phyloP scores from a whole-genome alignment of 2,329 filamentous ascomycete species.

The Alternaria sp. region DNA sequence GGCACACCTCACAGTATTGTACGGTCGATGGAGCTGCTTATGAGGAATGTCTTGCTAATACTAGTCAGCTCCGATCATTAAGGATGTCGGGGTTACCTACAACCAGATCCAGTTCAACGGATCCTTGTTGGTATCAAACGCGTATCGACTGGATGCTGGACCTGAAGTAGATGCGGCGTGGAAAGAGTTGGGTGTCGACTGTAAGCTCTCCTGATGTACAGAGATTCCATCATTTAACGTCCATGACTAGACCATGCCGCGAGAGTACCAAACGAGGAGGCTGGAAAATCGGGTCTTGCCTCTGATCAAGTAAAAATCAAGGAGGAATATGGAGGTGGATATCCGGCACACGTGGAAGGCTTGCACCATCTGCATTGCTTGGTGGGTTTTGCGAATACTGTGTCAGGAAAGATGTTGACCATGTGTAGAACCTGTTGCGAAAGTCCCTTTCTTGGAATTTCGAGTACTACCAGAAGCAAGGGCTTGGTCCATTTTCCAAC shows the following conservation, averaged over 20 bases:
- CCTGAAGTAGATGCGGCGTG: constrained; percentile 66
- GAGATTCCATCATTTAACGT: not conserved
- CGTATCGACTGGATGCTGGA: constrained; percentile 58
- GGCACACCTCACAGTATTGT: constrained; percentile 44
- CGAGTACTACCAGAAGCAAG: constrained; percentile 60
- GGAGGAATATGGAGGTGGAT: constrained; percentile 65
- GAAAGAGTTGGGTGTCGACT: constrained; percentile 60
- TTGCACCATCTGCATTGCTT: constrained; percentile 65
- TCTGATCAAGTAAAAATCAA: constrained; percentile 64
- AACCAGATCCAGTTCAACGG: constrained; percentile 59
- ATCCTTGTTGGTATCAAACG: constrained; percentile 60
- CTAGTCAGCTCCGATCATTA: constrained; percentile 38
- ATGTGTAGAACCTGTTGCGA: constrained; percentile 61
- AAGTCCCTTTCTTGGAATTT: constrained; percentile 66
- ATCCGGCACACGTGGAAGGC: constrained; percentile 63
- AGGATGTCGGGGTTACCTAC: constrained; percentile 53
- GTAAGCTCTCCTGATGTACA: constrained; percentile 38
- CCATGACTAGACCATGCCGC: constrained; percentile 42
- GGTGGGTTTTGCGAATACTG: constrained; percentile 38
- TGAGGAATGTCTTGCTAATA: not conserved
- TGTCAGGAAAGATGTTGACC: not conserved
- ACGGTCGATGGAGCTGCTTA: constrained; percentile 8
- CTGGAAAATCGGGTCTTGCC: constrained; percentile 57
- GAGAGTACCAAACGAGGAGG: constrained; percentile 58
- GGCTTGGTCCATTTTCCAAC: constrained; percentile 62